These are phyloP conservation scores for Aspergillus udagawae DNA, from an alignment of 2,329 filamentous ascomycete genomes.

Conservation along the genomic window DNA sequence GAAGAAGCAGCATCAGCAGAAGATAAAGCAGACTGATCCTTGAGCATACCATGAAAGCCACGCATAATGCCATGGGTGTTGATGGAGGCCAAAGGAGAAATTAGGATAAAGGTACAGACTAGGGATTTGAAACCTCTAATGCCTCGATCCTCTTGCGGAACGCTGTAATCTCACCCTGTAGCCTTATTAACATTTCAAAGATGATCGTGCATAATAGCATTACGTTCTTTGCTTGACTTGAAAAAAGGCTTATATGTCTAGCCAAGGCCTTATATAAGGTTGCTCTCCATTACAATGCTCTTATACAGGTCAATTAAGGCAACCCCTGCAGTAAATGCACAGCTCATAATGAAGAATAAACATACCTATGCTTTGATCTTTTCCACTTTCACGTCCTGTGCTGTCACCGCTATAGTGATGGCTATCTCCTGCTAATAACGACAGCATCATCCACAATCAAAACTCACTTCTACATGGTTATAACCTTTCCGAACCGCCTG, in stretches of 20 bases:
- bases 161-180: not conserved
- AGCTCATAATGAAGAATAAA: not conserved
- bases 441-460: not conserved
- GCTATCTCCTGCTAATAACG: no score
- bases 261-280: not conserved
- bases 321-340: not conserved
- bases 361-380: not conserved
- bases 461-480: not conserved
- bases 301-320: no score
- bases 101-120: not conserved
- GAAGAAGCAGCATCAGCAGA: no score
- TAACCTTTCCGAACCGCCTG: not conserved
- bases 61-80: no score
- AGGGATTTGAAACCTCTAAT: not conserved
- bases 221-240: not conserved
- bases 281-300: not conserved
- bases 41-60: no score
- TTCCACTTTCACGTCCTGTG: not conserved
- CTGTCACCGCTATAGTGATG: not conserved
- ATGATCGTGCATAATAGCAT: not conserved
- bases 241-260: not conserved
- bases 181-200: no score
- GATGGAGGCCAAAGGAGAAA: no score
- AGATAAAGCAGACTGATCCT: no score
- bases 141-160: not conserved